Evolutionary conservation across 2,329 filamentous ascomycete genomes (phyloP).

Genomic region (Didymella arachidicola): DNA sequence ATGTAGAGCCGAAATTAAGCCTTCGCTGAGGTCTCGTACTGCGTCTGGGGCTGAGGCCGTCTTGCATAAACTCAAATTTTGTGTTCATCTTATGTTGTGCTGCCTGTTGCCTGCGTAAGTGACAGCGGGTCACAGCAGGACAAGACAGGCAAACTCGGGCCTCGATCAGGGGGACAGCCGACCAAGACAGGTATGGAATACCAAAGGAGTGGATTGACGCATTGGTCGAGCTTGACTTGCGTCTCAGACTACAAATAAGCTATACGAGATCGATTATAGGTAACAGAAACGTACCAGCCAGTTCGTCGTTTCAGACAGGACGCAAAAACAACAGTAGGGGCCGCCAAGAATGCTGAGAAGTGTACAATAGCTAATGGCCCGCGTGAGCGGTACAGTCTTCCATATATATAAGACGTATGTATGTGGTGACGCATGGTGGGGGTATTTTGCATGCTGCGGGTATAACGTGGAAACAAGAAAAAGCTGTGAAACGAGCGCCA

Average conservation of each 20-base stretch:
- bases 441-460: slow-evolving; percentile 41
- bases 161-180: slow-evolving; percentile 2
- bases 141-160: slow-evolving; percentile 9
- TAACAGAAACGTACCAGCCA: slow-evolving; percentile 18
- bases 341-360: slow-evolving; percentile 24
- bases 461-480: slow-evolving; percentile 25
- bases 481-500: slow-evolving; percentile 17
- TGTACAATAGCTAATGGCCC: slow-evolving; percentile 46
- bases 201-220: slow-evolving; percentile 22
- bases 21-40: not conserved
- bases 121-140: slow-evolving; percentile 17
- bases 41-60: not conserved
- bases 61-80: slow-evolving; percentile 13
- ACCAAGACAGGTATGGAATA: slow-evolving; percentile 3
- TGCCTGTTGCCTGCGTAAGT: slow-evolving; percentile 3
- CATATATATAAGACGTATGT: slow-evolving; percentile 30
- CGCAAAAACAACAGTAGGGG: slow-evolving; percentile 10
- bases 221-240: slow-evolving; percentile 16
- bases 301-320: slow-evolving; percentile 16
- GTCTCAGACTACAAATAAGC: slow-evolving; percentile 17
- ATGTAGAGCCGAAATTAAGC: slow-evolving; percentile 1
- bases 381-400: slow-evolving; percentile 54
- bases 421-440: slow-evolving; percentile 22
- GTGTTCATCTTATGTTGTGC: slow-evolving; percentile 5
- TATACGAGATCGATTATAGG: slow-evolving; percentile 19